Base-by-base conservation (phyloP, 2,329 filamentous ascomycete species). In the Berkeleyomyces rouxiae region DNA sequence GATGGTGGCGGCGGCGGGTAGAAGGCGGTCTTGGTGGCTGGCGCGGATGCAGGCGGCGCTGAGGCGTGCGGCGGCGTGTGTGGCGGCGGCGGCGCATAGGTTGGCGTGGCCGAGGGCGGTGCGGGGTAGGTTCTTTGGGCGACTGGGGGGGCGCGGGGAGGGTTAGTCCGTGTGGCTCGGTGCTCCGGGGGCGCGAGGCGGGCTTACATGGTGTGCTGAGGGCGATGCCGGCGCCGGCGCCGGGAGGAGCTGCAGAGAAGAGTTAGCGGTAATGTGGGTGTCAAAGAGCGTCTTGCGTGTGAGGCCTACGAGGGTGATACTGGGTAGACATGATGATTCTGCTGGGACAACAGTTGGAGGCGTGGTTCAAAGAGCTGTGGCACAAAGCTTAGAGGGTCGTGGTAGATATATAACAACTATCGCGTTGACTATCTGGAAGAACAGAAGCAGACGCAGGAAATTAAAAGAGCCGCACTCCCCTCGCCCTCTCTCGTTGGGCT, bases 301-400 rank as follows among this genome's bases (percentile, higher is more conserved):
- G 53, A 51, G 49, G 70, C 76, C 69, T 70, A 78, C 77, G 77
- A 65, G 77, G 77, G 68, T 78, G 79, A 67, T 75, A 79, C 31
- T 62, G 55, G 7, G 33, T 43, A 3, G 61, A 61, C 63, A 65
- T 62, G 16, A 10, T 62, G 55, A 31, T 43, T n/a, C 33, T 23
- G 39, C 4, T 42, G 37, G 7, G 9, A 31, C 33, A 6, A 39
- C 7, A 7, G 9, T 61, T 11, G 13, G 36, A 51, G 31, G 36
- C 5, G 33, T 39, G 23, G 23, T 23, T 23, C 23, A 23, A 23
- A 23, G 23, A 23, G 23, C 23, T 23, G 23, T 23, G 23, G 23
- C 23, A 23, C 23, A 23, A 23, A 23, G 23, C 23, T 23, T 23
- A 1, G 23, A 23, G 23, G 23, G 23, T 23, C 23, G 23, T 23